Conservation (phyloP, 495 filamentous ascomycete species). For the Aspergillus coremiiformis region DNA sequence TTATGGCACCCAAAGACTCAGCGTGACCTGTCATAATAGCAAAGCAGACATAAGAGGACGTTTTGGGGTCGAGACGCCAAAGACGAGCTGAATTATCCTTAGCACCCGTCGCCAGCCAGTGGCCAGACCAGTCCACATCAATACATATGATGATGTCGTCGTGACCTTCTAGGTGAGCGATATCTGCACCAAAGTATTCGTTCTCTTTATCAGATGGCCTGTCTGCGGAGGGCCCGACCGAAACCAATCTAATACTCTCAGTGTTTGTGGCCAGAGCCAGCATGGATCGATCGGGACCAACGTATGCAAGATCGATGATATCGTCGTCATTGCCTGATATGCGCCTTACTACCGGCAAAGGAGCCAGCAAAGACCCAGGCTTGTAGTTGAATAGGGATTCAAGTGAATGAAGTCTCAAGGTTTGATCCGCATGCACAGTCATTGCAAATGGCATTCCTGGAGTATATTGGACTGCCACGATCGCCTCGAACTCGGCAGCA, state of each 20-base stretch:
- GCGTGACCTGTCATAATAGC: constrained; percentile 83
- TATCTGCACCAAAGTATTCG: constrained; percentile 79
- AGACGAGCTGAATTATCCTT: constrained; percentile 94
- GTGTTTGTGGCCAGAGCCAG: constrained; percentile 92
- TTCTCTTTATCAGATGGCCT: constrained; percentile 24
- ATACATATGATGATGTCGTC: constrained; percentile 93
- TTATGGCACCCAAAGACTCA: constrained; percentile 88
- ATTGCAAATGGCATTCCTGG: constrained; percentile 57
- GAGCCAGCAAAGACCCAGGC: constrained; percentile 31
- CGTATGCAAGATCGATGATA: constrained; percentile 84
- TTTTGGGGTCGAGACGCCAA: constrained; percentile 78
- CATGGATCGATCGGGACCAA: constrained; percentile 68
- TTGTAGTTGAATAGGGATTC: constrained; percentile 30
- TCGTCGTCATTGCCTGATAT: constrained; percentile 97
- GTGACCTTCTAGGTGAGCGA: constrained; percentile 78
- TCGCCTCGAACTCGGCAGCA: constrained; percentile 65
- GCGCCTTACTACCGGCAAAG: constrained; percentile 52
- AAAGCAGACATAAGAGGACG: constrained; percentile 67
- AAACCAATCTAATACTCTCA: constrained; percentile 83
- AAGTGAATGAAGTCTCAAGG: constrained; percentile 66
- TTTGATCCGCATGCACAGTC: constrained; percentile 85
- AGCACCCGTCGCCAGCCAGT: constrained; percentile 91
- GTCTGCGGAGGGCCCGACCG: constrained; percentile 41
- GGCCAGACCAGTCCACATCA: constrained; percentile 90
- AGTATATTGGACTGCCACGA: constrained; percentile 63